Conservation (phyloP, 2,329 filamentous ascomycete species). For the Claviceps africana region DNA sequence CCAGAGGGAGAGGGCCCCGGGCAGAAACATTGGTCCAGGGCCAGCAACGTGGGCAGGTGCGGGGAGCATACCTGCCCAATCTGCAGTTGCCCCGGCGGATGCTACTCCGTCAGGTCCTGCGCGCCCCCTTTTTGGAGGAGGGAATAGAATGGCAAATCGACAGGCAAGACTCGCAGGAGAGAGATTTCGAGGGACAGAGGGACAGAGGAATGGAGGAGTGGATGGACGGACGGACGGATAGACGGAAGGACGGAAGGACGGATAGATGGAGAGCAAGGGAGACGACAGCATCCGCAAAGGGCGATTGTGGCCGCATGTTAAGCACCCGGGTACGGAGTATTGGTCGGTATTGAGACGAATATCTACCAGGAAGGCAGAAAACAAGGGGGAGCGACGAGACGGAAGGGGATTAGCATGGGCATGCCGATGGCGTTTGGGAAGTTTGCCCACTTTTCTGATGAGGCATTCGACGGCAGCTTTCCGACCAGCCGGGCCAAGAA, state of each 20-base stretch:
- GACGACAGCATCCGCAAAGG: background rate
- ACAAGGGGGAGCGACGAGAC: background rate
- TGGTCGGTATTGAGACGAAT: background rate
- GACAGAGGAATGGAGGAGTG: background rate
- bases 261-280: background rate
- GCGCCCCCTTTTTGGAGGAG: background rate
- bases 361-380: background rate
- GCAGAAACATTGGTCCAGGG: background rate
- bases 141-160: background rate
- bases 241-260: background rate
- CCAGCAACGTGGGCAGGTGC: conserved; percentile 2
- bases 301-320: background rate
- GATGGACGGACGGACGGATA: too few relatives aligned
- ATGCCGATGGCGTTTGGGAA: conserved; percentile 1
- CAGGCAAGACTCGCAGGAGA: background rate
- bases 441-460: background rate
- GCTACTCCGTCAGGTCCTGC: background rate
- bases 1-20: background rate
- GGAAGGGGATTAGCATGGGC: background rate
- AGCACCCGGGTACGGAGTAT: background rate
- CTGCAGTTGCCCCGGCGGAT: background rate
- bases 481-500: background rate
- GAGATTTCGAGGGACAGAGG: background rate
- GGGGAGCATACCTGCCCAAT: conserved; percentile 2
- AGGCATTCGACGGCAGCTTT: background rate